These are phyloP conservation scores for Corrigiola litoralis DNA, from an alignment of 179 eudicot genomes.

Conservation along the genomic window DNA sequence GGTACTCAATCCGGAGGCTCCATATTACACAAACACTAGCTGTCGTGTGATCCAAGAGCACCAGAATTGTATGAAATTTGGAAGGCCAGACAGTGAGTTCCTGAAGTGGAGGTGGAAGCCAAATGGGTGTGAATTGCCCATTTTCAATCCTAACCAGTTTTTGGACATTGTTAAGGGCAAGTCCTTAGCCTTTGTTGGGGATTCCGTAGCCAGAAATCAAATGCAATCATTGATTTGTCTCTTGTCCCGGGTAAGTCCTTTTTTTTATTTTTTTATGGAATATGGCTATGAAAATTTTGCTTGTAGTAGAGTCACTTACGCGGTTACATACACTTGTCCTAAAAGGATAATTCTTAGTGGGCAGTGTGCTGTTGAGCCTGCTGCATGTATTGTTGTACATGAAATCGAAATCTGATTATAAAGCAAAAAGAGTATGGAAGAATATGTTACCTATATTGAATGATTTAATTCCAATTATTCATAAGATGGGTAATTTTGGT, in stretches of 20 bases:
- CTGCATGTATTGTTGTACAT: too few relatives aligned
- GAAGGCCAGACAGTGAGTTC: conserved; percentile 57
- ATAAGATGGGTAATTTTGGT: too few relatives aligned
- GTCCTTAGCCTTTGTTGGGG: conserved; percentile 65
- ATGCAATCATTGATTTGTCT: conserved; percentile 75
- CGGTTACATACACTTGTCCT: too few relatives aligned
- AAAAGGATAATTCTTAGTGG: too few relatives aligned
- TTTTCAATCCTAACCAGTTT: conserved; percentile 47
- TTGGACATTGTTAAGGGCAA: conserved; percentile 54
- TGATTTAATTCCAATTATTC: too few relatives aligned
- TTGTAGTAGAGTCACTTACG: too few relatives aligned
- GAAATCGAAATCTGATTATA: too few relatives aligned
- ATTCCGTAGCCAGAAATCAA: conserved; percentile 73
- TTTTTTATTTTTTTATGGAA: too few relatives aligned
- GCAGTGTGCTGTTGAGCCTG: too few relatives aligned
- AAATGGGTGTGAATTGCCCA: conserved; percentile 52
- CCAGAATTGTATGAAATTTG: conserved; percentile 66
- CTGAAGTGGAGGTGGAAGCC: conserved; percentile 79
- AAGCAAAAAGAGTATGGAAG: too few relatives aligned
- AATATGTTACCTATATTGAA: too few relatives aligned
- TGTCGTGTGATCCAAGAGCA: conserved; percentile 54
- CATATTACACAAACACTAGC: conserved; percentile 50
- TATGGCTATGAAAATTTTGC: too few relatives aligned
- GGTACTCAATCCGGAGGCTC: conserved; percentile 42
- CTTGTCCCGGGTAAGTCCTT: conserved; percentile 44